Percentiles rank a stretch among this genome's conserved stretches.
Evolutionary conservation across 2,329 filamentous ascomycete genomes (phyloP).

Genomic region (Macrophomina tecta): DNA sequence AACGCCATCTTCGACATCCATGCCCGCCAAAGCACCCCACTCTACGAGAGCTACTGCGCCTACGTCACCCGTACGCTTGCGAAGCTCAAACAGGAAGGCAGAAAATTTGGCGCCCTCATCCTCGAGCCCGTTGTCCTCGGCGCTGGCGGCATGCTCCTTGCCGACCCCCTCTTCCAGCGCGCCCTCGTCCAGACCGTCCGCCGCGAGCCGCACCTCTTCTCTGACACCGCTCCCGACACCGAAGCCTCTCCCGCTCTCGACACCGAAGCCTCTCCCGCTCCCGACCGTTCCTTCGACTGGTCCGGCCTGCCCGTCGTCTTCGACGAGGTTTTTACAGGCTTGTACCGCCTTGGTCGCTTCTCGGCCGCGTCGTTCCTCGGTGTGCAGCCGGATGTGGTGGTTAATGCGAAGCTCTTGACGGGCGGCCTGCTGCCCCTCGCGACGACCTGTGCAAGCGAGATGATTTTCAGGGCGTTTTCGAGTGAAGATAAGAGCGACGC

Average conservation of each 20-base stretch:
- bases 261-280: conserved; percentile 2
- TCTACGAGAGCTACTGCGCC: not conserved
- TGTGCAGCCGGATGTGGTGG: conserved; percentile 73
- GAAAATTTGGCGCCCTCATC: conserved; percentile 76
- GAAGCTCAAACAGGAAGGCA: conserved; percentile 57
- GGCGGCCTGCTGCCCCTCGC: conserved; percentile 80
- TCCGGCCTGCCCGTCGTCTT: conserved; percentile 78
- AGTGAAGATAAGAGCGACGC: conserved; percentile 78
- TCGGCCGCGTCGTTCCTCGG: conserved; percentile 73
- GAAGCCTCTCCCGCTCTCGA: conserved; percentile 24
- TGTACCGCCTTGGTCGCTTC: conserved; percentile 79
- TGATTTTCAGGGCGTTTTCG: conserved; percentile 74
- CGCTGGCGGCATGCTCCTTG: conserved; percentile 83
- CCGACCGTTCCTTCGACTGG: conserved; percentile 57
- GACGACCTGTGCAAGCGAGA: conserved; percentile 74
- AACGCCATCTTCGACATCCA: conserved; percentile 44
- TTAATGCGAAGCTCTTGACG: conserved; percentile 84
- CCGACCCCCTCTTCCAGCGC: conserved; percentile 81
- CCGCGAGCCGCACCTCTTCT: conserved; percentile 62
- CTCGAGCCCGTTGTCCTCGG: conserved; percentile 82
- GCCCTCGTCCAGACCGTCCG: conserved; percentile 72
- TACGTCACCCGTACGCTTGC: conserved; percentile 8
- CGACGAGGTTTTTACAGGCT: conserved; percentile 86
- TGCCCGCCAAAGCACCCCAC: conserved; percentile 47
- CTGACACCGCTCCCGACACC: conserved; percentile 30